Conservation (phyloP, 257 asterid genomes). For the Nicotiana attenuata region DNA sequence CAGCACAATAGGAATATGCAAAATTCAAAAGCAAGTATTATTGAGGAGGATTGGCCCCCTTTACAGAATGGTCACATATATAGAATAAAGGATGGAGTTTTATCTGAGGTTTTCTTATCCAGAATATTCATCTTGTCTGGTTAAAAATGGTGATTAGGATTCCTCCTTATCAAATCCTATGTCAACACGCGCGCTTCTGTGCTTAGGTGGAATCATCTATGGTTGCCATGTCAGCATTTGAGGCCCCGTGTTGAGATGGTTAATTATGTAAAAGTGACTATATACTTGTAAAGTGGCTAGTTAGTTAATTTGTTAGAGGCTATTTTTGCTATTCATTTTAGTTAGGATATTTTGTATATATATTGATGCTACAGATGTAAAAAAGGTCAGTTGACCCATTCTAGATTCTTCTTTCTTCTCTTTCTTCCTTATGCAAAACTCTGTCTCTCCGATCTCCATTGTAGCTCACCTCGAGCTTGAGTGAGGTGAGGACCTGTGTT, state of each 20-base stretch:
- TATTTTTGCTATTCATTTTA: too few relatives aligned
- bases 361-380: too few relatives aligned
- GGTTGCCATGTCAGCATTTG: neutral
- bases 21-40: conserved; percentile 41
- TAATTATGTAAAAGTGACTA: too few relatives aligned
- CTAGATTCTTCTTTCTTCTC: too few relatives aligned
- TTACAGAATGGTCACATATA: conserved; percentile 34
- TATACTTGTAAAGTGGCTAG: too few relatives aligned
- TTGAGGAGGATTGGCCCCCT: conserved; percentile 32
- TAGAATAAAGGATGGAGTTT: conserved; percentile 35
- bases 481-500: too few relatives aligned
- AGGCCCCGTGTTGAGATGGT: neutral
- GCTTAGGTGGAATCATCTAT: neutral
- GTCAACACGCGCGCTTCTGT: conserved; percentile 24
- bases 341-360: too few relatives aligned
- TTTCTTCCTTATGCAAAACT: too few relatives aligned
- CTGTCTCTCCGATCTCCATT: too few relatives aligned
- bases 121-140: conserved; percentile 28
- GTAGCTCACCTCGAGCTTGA: too few relatives aligned
- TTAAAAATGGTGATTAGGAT: conserved; percentile 12
- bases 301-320: too few relatives aligned
- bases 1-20: conserved; percentile 24
- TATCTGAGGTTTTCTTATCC: conserved; percentile 29
- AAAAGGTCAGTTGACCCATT: too few relatives aligned
- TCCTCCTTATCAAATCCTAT: conserved; percentile 36